A percentile compares a stretch with the other conserved stretches of the same genome.
Evolutionary conservation across 2,329 filamentous ascomycete genomes (phyloP).

Genomic region (Microsporum ferrugineum): DNA sequence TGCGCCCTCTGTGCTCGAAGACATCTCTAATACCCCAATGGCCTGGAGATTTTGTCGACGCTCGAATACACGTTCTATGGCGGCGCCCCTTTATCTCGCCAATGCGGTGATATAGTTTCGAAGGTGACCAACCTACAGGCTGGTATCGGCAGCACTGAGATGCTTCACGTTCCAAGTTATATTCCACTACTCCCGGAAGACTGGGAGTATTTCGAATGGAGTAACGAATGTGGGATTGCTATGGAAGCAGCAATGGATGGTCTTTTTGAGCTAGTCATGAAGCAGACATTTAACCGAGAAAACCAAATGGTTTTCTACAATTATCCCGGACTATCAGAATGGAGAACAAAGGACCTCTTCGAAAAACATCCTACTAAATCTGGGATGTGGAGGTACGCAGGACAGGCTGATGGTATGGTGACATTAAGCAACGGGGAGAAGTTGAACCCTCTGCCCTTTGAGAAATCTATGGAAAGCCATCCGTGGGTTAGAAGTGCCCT

Average conservation of each 20-base stretch:
- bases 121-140: background rate
- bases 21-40: too few species aligned
- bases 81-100: background rate
- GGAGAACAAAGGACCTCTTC: background rate
- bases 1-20: too few species aligned
- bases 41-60: too few species aligned
- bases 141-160: background rate
- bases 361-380: background rate
- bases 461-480: background rate
- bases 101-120: background rate
- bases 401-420: background rate
- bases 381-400: background rate
- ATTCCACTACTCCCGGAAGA: background rate
- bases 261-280: background rate
- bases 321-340: background rate
- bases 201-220: background rate
- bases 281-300: background rate
- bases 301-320: background rate
- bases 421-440: slow-evolving; percentile 1
- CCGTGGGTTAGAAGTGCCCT: background rate
- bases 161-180: background rate
- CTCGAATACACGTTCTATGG: background rate
- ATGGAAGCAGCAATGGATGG: background rate
- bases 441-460: background rate
- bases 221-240: background rate